Percentiles rank a stretch among this genome's conserved stretches.
These are phyloP conservation scores for Rhytidiadelphus loreus DNA, from an alignment of 225 moss, liverwort and hornwort species.

Conservation along the genomic window DNA sequence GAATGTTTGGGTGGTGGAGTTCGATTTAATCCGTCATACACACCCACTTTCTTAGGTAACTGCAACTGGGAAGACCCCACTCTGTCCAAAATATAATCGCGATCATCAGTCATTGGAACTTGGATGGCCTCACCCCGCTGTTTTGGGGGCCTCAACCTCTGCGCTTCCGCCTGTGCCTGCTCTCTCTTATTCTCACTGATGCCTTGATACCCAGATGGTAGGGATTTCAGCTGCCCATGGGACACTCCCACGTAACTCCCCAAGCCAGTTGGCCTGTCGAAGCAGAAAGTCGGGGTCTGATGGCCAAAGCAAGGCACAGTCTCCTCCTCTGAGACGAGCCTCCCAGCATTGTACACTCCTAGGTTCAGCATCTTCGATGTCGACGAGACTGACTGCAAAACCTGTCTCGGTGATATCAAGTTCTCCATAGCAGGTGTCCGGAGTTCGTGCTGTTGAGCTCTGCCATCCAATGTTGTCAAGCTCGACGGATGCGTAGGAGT, in stretches of 20 bases:
- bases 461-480: not conserved
- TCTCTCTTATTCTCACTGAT: slow-evolving; percentile 13
- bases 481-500: slow-evolving; percentile 12
- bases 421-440: not conserved
- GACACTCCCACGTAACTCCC: slow-evolving; percentile 4
- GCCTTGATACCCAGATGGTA: slow-evolving; percentile 2
- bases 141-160: slow-evolving; percentile 1
- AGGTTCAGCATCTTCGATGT: slow-evolving; percentile 6
- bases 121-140: not conserved
- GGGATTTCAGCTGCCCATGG: slow-evolving; percentile 10
- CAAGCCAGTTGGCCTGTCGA: not conserved
- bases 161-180: not conserved
- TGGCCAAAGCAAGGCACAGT: slow-evolving; percentile 2
- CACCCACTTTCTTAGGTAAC: slow-evolving; percentile 15
- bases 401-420: not conserved
- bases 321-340: slow-evolving; percentile 10
- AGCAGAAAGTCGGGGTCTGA: not conserved
- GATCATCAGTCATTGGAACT: slow-evolving; percentile 18
- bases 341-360: slow-evolving; percentile 5
- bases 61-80: slow-evolving; percentile 21
- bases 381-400: not conserved
- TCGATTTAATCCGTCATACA: slow-evolving; percentile 9
- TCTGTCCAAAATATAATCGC: slow-evolving; percentile 1
- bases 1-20: not conserved
- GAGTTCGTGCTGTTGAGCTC: slow-evolving; percentile 5